Evolutionary conservation across 257 asterid species (phyloP).

Genomic region (Marsdenia floribunda): DNA sequence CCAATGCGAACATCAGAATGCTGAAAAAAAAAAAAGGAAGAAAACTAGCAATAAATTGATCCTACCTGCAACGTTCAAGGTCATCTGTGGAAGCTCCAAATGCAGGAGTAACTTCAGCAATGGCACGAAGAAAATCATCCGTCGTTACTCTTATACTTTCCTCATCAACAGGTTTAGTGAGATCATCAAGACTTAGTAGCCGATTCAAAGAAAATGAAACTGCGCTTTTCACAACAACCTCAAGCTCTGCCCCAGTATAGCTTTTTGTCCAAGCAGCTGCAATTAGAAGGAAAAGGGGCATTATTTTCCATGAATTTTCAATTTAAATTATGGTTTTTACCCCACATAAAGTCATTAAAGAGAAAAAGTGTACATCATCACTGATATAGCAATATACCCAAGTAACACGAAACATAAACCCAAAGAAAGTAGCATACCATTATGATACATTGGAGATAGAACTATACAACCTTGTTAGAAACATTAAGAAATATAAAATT

Average conservation of each 20-base stretch:
- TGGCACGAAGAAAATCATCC: constrained; percentile 82
- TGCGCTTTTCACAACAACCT: constrained; percentile 98
- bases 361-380: background rate
- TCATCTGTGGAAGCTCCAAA: constrained; percentile 99
- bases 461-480: background rate
- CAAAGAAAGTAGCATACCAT: background rate
- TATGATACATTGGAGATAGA: background rate
- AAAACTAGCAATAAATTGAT: background rate
- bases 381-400: background rate
- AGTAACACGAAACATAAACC: background rate
- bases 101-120: constrained; percentile 84
- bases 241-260: constrained; percentile 98
- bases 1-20: constrained; percentile 1
- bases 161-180: constrained; percentile 87
- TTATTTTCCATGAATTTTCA: constrained; percentile 4
- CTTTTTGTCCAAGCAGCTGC: constrained; percentile 97
- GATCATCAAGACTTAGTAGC: constrained; percentile 87
- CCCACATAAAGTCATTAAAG: background rate
- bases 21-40: background rate
- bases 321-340: background rate
- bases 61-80: constrained; percentile 96
- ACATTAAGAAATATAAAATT: background rate
- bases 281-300: constrained; percentile 20
- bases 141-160: constrained; percentile 86
- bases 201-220: constrained; percentile 95